phyloP scores from a whole-genome alignment of 108 stramenopile genomes.

The Nitzschia sp. region DNA sequence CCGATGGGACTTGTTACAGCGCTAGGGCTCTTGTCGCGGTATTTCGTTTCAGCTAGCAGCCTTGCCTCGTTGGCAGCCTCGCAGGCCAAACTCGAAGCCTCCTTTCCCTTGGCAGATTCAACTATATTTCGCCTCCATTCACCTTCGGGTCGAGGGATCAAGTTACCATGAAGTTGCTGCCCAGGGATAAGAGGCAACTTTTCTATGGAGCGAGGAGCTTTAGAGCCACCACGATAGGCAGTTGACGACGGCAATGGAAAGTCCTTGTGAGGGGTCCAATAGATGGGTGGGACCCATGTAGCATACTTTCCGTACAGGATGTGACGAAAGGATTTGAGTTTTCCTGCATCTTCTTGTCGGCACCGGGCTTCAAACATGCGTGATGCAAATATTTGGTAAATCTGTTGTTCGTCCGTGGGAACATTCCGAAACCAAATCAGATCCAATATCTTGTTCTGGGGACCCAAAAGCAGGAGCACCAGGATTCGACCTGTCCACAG shows the following conservation, averaged over 20 bases:
- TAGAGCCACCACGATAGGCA: not conserved
- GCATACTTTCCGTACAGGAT: slow-evolving; percentile 51
- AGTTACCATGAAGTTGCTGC: slow-evolving; percentile 14
- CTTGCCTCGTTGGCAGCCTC: not conserved
- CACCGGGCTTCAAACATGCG: slow-evolving; percentile 31
- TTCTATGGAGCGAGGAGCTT: not conserved
- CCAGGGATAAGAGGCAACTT: slow-evolving; percentile 1
- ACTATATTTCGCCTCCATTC: slow-evolving; percentile 7
- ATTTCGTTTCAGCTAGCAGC: not conserved
- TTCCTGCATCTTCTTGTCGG: slow-evolving; percentile 50
- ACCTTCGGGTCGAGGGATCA: slow-evolving; percentile 27
- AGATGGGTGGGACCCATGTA: slow-evolving; percentile 38
- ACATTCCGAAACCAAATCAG: not conserved
- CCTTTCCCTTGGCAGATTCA: not conserved
- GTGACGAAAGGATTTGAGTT: slow-evolving; percentile 54
- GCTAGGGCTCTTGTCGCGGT: not conserved
- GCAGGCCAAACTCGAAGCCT: not conserved
- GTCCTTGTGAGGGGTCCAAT: slow-evolving; percentile 28
- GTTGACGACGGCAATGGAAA: slow-evolving; percentile 29
- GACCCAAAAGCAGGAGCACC: slow-evolving; percentile 21
- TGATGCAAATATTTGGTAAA: slow-evolving; percentile 12
- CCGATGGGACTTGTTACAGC: not conserved
- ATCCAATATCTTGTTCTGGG: slow-evolving; percentile 26
- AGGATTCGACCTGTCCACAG: slow-evolving; percentile 24
- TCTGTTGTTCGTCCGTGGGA: slow-evolving; percentile 8